phyloP scores from a whole-genome alignment of 1,284 basidiomycete species.

The Agaricales sp. region DNA sequence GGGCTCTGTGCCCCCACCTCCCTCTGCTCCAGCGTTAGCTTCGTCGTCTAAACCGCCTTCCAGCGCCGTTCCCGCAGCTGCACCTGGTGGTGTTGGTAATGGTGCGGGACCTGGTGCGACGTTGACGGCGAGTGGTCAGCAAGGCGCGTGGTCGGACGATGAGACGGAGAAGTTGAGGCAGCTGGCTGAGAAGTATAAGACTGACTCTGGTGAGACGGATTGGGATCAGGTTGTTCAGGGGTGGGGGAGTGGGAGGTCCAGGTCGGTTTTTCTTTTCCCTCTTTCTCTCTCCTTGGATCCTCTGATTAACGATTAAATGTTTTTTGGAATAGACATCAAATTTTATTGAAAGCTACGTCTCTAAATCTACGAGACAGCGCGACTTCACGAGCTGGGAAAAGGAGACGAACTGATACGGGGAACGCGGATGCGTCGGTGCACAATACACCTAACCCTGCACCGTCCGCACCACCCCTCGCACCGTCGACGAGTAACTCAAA shows the following conservation, averaged over 20 bases:
- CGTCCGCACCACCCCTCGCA: no score
- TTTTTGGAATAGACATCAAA: constrained; percentile 48
- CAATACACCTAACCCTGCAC: no score
- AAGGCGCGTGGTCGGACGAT: constrained; percentile 58
- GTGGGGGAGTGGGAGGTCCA: constrained; percentile 62
- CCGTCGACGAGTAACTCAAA: no score
- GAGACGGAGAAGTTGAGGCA: constrained; percentile 57
- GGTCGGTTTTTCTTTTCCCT: constrained; percentile 28
- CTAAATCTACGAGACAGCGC: constrained; percentile 66
- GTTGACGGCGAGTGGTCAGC: constrained; percentile 11
- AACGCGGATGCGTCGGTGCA: constrained; percentile 8
- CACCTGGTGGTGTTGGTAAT: neutral
- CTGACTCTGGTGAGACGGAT: constrained; percentile 47
- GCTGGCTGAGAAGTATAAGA: constrained; percentile 54
- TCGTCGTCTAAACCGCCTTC: no score
- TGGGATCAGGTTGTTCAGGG: constrained; percentile 68
- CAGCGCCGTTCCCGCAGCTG: neutral
- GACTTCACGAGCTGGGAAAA: constrained; percentile 40
- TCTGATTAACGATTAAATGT: no score
- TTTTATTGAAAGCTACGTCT: constrained; percentile 66
- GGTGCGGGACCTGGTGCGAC: neutral
- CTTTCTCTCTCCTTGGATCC: constrained; percentile 5
- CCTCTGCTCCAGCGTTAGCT: no score
- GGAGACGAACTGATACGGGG: constrained; percentile 37
- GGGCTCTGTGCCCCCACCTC: no score